phyloP scores from a whole-genome alignment of 495 filamentous ascomycete genomes.

The Penicillium canariense region DNA sequence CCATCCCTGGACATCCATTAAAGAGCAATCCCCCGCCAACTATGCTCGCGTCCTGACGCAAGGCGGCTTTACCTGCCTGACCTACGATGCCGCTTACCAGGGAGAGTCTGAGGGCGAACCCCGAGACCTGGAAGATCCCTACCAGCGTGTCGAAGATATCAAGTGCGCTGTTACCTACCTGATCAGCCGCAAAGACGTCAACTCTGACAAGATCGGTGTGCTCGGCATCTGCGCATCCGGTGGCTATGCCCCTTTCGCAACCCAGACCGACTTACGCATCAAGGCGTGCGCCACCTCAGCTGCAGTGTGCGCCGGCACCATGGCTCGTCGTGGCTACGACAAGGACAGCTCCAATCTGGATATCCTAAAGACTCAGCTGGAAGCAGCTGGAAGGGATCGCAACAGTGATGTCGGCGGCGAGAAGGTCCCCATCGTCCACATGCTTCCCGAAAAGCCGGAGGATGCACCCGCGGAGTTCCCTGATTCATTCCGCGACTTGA shows the following conservation, averaged over 20 bases:
- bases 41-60: slow-evolving; percentile 31
- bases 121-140: slow-evolving; percentile 36
- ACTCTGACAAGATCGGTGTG: slow-evolving; percentile 33
- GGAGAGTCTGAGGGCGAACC: slow-evolving; percentile 37
- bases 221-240: slow-evolving; percentile 43
- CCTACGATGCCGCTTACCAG: slow-evolving; percentile 41
- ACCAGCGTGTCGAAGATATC: slow-evolving; percentile 38
- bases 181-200: slow-evolving; percentile 23
- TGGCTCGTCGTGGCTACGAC: slow-evolving; percentile 25
- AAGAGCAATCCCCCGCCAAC: slow-evolving; percentile 37
- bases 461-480: slow-evolving; percentile 10
- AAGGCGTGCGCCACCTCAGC: slow-evolving; percentile 35
- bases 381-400: slow-evolving; percentile 18
- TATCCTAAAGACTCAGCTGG: slow-evolving; percentile 11
- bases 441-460: slow-evolving; percentile 15
- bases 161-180: slow-evolving; percentile 38
- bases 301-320: slow-evolving; percentile 28
- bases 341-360: slow-evolving; percentile 15
- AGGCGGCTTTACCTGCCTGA: slow-evolving; percentile 32
- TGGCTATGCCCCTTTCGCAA: slow-evolving; percentile 33
- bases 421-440: slow-evolving; percentile 7
- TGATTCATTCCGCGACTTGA: slow-evolving; percentile 17
- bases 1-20: slow-evolving; percentile 36
- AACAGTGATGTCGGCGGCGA: slow-evolving; percentile 13
- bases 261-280: slow-evolving; percentile 39